Evolutionary conservation across 208 protist genomes (phyloP), one percentile per base, ranked within the genome.

Genomic region (Trypanosoma boissoni): DNA sequence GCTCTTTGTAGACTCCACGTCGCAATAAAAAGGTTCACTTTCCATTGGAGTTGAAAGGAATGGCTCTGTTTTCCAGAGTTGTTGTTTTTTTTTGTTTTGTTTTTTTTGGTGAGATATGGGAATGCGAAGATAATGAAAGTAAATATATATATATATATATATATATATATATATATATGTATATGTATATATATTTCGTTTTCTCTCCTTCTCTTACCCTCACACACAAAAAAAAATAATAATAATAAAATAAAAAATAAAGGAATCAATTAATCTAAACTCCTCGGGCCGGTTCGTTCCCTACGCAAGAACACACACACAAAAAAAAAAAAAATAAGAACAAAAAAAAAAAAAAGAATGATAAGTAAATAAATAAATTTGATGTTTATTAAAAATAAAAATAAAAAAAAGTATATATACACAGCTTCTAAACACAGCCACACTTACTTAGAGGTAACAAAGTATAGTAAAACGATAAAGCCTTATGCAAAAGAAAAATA

Each of bases 1-100:
- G 18, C 27, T 58, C 32, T 3, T 31, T n/a, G 43, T 32, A n/a
- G 41, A 58, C 29, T 58, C 51, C 27, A 24, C 42, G 32, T 66
- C 60, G 21, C 60, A 21, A 16, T 58, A 66, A 45, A 61, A 32
- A 26, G 53, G 36, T 28, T 51, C 31, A 23, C 45, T 41, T 52
- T 64, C 37, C 60, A 58, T 60, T 12, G 28, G 31, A 16, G 9
- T 24, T 42, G 42, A 48, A 21, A 2, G 10, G 2, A 56, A 41
- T 10, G 4, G 26, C 14, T 57, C 4, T 31, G 16, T 49, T 21
- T 58, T 45, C 34, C 34, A 10, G 18, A 24, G 21, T 66, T 27
- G 44, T 32, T 58, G 7, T 56, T 26, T 58, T 45, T 16, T 57
- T 44, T 58, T 55, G 29, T 42, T 41, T 31, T 32, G 5, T 12